Evolutionary conservation across 345 rosid genomes (phyloP).

Genomic region (Jatropha curcas): DNA sequence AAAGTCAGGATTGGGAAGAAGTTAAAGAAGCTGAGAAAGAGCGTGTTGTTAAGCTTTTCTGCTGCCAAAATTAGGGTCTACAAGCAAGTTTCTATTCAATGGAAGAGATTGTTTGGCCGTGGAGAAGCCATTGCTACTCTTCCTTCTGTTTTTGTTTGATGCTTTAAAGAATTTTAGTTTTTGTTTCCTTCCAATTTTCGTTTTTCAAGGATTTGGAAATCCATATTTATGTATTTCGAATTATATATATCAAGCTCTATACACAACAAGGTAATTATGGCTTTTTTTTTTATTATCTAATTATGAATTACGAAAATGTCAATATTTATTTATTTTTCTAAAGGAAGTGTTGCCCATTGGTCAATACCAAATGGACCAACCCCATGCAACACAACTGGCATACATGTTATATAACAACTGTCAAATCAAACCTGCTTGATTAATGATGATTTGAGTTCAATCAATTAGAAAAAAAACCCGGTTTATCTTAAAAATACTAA

Average conservation of each 20-base stretch:
- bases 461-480: not conserved
- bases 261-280: too few relatives aligned
- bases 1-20: slow-evolving; percentile 67
- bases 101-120: slow-evolving; percentile 40
- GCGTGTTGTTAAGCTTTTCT: slow-evolving; percentile 29
- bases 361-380: too few relatives aligned
- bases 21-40: slow-evolving; percentile 58
- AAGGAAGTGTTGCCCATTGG: too few relatives aligned
- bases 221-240: not conserved
- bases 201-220: not conserved
- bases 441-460: too few relatives aligned
- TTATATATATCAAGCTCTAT: not conserved
- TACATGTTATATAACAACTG: too few relatives aligned
- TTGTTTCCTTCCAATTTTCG: not conserved
- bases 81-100: slow-evolving; percentile 32
- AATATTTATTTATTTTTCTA: too few relatives aligned
- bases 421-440: too few relatives aligned
- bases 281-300: too few relatives aligned
- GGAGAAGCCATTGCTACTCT: slow-evolving; percentile 37
- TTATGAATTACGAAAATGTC: too few relatives aligned
- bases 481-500: not conserved
- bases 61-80: slow-evolving; percentile 29
- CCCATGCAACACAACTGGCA: too few relatives aligned
- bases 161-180: not conserved
- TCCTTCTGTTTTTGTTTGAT: slow-evolving; percentile 28